Base-by-base conservation (phyloP, 2,329 filamentous ascomycete genomes). In the Aspergillus pseudoterreus region DNA sequence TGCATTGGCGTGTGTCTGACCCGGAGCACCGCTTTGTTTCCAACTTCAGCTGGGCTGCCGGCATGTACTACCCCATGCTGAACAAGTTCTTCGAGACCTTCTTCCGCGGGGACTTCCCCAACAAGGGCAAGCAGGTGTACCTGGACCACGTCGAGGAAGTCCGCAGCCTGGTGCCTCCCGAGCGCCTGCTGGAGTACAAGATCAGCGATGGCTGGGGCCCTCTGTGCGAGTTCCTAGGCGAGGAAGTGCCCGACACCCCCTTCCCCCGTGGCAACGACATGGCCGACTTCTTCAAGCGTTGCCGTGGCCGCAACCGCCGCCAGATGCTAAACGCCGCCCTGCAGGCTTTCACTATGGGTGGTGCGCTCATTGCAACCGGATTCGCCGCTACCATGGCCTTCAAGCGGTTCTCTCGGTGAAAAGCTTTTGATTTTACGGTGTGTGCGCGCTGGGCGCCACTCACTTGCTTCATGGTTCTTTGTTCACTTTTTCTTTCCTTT, bases 51-150 rank as follows among this genome's bases (percentile, higher is more conserved):
- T 87, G 84, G 84, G 84, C 81, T 19, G 83, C 84, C 6, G 75
- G 80, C 65, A 82, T 86, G 75, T 86, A 87, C 74, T 81, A 86
- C 66, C 84, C 83, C 36, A 87, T 87, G 84, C 76, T 87, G 52
- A 77, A 78, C 67, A 85, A 84, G 69, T 86, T 87, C 74, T 87
- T 85, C 72, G 79, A 83, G 60, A 79, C 78, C 50, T 87, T 86
- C 71, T 87, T 86, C 76, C 78, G 82, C 55, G 82, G 82, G 46
- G 84, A 87, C 64, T 87, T 87, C 66, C 79, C 80, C 63, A 80
- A 80, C 65, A 75, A 80, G 53, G 85, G 83, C 63, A 87, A 86
- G 73, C 76, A 82, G 47, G 75, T 83, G 43, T 88, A 82, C 73
- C 68, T 71, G 38, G 74, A 80, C 52, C 79, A 83, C 65, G 80